Evolutionary conservation across 495 filamentous ascomycete species (phyloP), one percentile per base, ranked within the genome.

Genomic region (Jackrogersella minutella): DNA sequence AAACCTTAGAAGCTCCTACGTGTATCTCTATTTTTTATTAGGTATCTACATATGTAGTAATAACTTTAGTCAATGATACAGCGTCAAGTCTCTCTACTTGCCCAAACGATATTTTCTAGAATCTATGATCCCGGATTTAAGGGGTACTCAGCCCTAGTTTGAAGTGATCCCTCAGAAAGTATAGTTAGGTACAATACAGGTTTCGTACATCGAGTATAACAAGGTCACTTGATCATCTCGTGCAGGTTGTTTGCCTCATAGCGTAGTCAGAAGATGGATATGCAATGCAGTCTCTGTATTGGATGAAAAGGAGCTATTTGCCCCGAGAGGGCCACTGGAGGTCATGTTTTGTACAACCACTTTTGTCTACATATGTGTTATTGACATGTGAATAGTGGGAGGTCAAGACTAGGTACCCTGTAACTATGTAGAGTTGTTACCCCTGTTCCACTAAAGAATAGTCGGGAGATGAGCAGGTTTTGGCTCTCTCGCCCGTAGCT

Each of bases 381-480:
- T 30, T 68, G 53, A 68, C 65, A 68, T 68, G 65, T 68, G 65
- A 68, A 68, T 58, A 47, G 46, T 53, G 47, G 54, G 39, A 58
- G 31, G 14, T 43, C 34, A 9, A 49, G 22, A 16, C 16, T 24
- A 16, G 36, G 57, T 34, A 30, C 34, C 24, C 31, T 44, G 40
- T 63, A 58, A n/a, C n/a, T n/a, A n/a, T n/a, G 53, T 64, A 22
- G 13, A 22, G 8, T 39, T 22, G 7, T 28, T 28, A 55, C 16
- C 58, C 65, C 54, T 63, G 65, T 39, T 30, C 40, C 54, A 47
- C 19, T n/a, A 17, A 40, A 47, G n/a, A 30, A 61, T 46, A 19
- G n/a, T 53, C 41, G 34, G 60, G 14, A 24, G 16, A 63, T 55
- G 26, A 63, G 41, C 66, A 50, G 13, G 31, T 51, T 58, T 63